Base-by-base conservation (phyloP, 108 stramenopile species). In the Nitzschia palea region DNA sequence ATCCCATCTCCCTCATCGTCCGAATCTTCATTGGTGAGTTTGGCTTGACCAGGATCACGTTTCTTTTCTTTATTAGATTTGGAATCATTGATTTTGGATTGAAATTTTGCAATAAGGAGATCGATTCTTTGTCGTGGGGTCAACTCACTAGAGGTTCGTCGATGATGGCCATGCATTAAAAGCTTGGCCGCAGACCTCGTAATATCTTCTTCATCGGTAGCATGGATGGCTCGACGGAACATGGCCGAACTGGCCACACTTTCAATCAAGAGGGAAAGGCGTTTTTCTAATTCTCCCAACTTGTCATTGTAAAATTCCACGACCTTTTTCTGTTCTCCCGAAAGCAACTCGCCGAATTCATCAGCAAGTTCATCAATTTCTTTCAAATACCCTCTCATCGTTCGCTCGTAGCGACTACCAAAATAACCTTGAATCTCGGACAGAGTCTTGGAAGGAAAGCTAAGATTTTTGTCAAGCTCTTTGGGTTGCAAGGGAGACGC, bases 211-310 rank as follows among this genome's bases (percentile, higher is more conserved):
- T 67, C 57, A 44, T 59, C 58, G 22, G 31, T 9, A 35, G 35
- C 18, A 17, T 42, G 3, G 3, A 44, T 3, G 8, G 58, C n/a
- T 30, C 40, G 63, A 29, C 43, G 27, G 31, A 71, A 45, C n/a
- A n/a, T n/a, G 12, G 55, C 53, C 45, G 69, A 71, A 50, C 43
- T 30, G 25, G 54, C 55, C 17, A 75, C 91, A 40, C 70, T 77
- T 40, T 90, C 89, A 25, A 78, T 62, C 0, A 95, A 51, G 1
- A 80, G 71, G 20, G 80, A 74, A 32, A 95, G 71, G 44, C 86
- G 77, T 57, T 80, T 63, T 47, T 80, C 74, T 20, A 90, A 52
- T 61, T 91, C 87, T 35, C 74, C 27, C 27, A 81, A 28, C 50
- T 91, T 80, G 14, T 81, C 60, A 26, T 75, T 28, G 47, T 91